Evolutionary conservation across 371 early-diverging fungal genomes (phyloP).

Genomic region (Nematocida homosporus): DNA sequence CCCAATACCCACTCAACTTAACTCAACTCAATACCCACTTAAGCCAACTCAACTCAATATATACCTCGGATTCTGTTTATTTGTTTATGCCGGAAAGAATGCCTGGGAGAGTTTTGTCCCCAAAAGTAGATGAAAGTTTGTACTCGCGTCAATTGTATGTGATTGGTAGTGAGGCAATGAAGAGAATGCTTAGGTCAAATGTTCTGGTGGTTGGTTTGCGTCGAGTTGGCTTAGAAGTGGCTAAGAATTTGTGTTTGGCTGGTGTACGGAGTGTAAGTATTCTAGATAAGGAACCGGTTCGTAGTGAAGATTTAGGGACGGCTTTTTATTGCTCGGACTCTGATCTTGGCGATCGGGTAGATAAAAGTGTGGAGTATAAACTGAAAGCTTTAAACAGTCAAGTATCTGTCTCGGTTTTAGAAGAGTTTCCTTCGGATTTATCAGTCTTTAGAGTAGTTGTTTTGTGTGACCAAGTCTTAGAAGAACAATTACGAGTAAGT

Average conservation of each 20-base stretch:
- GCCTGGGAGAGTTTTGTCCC: slow-evolving; percentile 40
- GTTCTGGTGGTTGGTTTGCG: slow-evolving; percentile 89
- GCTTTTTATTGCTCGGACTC: slow-evolving; percentile 79
- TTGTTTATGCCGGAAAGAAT: slow-evolving; percentile 31
- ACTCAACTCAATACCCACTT: not conserved
- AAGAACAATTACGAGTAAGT: slow-evolving; percentile 79
- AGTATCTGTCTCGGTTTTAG: slow-evolving; percentile 69
- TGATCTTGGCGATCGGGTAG: slow-evolving; percentile 87
- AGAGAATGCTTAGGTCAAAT: slow-evolving; percentile 87
- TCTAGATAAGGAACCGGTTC: slow-evolving; percentile 76
- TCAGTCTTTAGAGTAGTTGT: slow-evolving; percentile 78
- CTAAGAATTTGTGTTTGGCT: slow-evolving; percentile 95
- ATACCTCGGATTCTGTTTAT: not conserved
- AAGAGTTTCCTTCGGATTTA: slow-evolving; percentile 70
- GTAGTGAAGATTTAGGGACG: slow-evolving; percentile 80
- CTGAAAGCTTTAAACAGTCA: slow-evolving; percentile 92
- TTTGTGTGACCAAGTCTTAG: slow-evolving; percentile 74
- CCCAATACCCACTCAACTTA: too few relatives aligned
- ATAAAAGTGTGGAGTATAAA: slow-evolving; percentile 73
- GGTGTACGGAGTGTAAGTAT: slow-evolving; percentile 93
- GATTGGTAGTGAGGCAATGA: slow-evolving; percentile 97
- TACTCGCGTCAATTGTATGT: slow-evolving; percentile 71
- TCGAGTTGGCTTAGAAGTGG: slow-evolving; percentile 94
- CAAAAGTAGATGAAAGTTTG: slow-evolving; percentile 65
- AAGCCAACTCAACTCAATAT: not conserved